Conservation (phyloP, 805 yeast species). For the Zygoascus tannicola region DNA sequence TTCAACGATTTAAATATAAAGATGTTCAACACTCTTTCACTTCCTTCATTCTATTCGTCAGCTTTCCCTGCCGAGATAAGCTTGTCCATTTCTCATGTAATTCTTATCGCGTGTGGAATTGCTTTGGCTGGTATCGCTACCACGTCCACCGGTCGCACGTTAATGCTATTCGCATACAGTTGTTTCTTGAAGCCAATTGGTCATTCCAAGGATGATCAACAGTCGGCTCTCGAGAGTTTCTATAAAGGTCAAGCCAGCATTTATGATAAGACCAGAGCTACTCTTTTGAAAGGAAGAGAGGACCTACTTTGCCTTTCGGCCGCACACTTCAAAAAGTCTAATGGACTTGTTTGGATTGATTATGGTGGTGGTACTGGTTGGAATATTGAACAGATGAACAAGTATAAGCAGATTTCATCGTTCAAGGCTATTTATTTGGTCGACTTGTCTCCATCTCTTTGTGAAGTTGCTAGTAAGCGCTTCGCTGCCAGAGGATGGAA, state of each 20-base stretch:
- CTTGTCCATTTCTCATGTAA: background rate
- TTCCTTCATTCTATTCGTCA: no score
- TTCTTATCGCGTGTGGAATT: background rate
- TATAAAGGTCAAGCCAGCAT: slow-evolving; percentile 70
- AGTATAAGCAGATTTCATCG: slow-evolving; percentile 36
- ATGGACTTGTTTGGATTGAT: slow-evolving; percentile 25
- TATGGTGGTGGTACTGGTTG: slow-evolving; percentile 85
- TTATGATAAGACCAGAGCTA: slow-evolving; percentile 62
- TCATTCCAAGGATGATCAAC: slow-evolving; percentile 25
- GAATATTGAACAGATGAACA: slow-evolving; percentile 69
- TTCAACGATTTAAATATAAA: no score
- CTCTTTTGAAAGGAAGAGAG: slow-evolving; percentile 61
- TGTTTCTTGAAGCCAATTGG: slow-evolving; percentile 56
- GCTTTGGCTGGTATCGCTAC: background rate
- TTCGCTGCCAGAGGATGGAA: slow-evolving; percentile 40
- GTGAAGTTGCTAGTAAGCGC: slow-evolving; percentile 59
- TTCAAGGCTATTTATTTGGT: slow-evolving; percentile 64
- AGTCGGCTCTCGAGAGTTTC: slow-evolving; percentile 55
- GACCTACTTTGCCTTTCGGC: slow-evolving; percentile 50
- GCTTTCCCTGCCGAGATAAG: no score
- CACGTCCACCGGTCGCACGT: slow-evolving; percentile 1
- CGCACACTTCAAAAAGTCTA: slow-evolving; percentile 40
- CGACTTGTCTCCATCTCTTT: slow-evolving; percentile 68
- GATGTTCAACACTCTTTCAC: no score
- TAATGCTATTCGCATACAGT: slow-evolving; percentile 32